Evolutionary conservation across 2,329 filamentous ascomycete species (phyloP).

Genomic region (Penicillium brevicompactum): DNA sequence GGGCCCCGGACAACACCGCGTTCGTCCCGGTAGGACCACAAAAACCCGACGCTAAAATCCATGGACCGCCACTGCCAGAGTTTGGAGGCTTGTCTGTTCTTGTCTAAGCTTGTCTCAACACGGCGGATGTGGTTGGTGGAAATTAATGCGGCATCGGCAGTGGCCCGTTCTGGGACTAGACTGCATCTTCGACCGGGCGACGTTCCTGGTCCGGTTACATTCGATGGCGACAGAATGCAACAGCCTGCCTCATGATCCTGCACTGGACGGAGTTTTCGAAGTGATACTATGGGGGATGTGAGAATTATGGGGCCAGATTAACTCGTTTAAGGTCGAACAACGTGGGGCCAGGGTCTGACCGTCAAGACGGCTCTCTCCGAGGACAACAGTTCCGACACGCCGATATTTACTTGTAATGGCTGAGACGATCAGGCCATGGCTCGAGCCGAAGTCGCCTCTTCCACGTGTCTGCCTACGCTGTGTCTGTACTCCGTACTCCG

Average conservation of each 20-base stretch:
- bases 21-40: background rate
- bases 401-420: too few species aligned
- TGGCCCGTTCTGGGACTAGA: background rate
- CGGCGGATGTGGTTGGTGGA: background rate
- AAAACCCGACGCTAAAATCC: too few species aligned
- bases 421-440: background rate
- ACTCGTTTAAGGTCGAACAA: too few species aligned
- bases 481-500: background rate
- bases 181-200: background rate
- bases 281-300: background rate
- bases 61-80: background rate
- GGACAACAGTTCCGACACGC: background rate
- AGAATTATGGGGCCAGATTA: too few species aligned
- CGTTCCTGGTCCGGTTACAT: background rate
- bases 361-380: too few species aligned
- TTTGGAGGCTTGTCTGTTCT: background rate
- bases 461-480: background rate
- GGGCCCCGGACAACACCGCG: background rate
- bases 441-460: background rate
- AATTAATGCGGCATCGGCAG: background rate
- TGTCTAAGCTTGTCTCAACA: background rate
- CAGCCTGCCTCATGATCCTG: background rate
- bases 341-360: too few species aligned
- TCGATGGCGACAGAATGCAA: background rate
- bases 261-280: background rate